phyloP scores from a whole-genome alignment of 2,329 filamentous ascomycete species.

The Pezicula carpinea region DNA sequence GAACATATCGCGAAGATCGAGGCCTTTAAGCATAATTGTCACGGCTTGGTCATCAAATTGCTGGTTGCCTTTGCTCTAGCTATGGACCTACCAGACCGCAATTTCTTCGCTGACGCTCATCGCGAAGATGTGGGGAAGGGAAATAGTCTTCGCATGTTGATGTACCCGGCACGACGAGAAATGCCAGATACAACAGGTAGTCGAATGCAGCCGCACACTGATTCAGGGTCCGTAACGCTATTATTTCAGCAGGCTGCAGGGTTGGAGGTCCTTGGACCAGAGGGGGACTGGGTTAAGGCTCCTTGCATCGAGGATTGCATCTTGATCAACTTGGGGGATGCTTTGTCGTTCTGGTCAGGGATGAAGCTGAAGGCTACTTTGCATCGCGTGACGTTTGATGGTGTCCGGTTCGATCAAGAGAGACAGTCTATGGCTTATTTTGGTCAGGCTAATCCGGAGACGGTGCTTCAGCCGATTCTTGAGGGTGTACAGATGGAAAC shows the following conservation, averaged over 20 bases:
- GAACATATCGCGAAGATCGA: background rate
- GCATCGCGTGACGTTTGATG: slow-evolving; percentile 5
- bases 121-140: slow-evolving; percentile 1
- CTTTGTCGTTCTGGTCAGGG: slow-evolving; percentile 5
- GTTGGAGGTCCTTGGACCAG: slow-evolving; percentile 3
- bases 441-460: slow-evolving; percentile 3
- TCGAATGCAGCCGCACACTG: slow-evolving; percentile 2
- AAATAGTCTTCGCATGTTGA: slow-evolving; percentile 5
- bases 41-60: slow-evolving; percentile 1
- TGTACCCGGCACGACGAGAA: slow-evolving; percentile 5
- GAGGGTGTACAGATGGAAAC: background rate
- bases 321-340: slow-evolving; percentile 4
- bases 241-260: slow-evolving; percentile 1
- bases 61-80: slow-evolving; percentile 2
- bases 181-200: background rate
- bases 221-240: slow-evolving; percentile 4
- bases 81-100: slow-evolving; percentile 3
- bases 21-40: slow-evolving; percentile 1
- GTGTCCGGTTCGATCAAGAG: slow-evolving; percentile 1
- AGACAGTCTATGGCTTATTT: slow-evolving; percentile 7
- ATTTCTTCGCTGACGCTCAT: slow-evolving; percentile 5
- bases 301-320: slow-evolving; percentile 1
- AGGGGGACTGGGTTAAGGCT: slow-evolving; percentile 2
- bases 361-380: slow-evolving; percentile 4
- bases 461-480: background rate